These are phyloP conservation scores for Aegilops longissima DNA, from an alignment of 176 grass and related monocot genomes.

Conservation along the genomic window DNA sequence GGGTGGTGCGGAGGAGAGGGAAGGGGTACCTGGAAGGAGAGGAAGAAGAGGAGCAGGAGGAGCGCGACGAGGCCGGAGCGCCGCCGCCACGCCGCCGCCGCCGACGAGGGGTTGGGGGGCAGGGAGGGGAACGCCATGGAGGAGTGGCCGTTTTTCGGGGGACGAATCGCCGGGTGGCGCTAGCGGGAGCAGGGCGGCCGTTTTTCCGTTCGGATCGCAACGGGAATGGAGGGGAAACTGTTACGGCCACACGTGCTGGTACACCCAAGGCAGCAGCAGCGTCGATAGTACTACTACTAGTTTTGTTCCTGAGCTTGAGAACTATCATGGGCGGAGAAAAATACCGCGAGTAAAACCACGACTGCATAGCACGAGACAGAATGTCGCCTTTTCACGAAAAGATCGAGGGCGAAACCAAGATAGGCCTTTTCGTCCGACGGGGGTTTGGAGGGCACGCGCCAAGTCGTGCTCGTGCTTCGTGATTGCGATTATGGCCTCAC, in stretches of 20 bases:
- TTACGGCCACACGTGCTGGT: not conserved
- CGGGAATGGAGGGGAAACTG: not conserved
- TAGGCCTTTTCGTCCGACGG: too few species aligned
- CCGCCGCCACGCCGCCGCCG: conserved; percentile 15
- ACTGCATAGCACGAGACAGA: too few species aligned
- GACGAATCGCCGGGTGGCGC: conserved; percentile 15
- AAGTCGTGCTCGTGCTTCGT: too few species aligned
- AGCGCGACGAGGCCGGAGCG: conserved; percentile 11
- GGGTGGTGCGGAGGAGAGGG: not conserved
- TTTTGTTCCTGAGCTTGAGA: too few species aligned
- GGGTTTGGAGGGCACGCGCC: too few species aligned
- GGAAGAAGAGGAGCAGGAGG: conserved; percentile 35
- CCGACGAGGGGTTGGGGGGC: conserved; percentile 13
- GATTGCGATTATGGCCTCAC: too few species aligned
- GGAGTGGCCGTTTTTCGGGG: not conserved
- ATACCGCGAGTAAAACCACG: too few species aligned
- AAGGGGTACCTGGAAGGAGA: conserved; percentile 39
- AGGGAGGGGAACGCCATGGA: conserved; percentile 34
- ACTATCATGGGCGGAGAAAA: too few species aligned
- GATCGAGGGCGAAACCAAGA: too few species aligned
- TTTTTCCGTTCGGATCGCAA: not conserved
- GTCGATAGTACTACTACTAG: too few species aligned
- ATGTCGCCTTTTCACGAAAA: too few species aligned
- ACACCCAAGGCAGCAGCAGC: not conserved
- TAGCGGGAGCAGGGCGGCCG: not conserved